Conservation (phyloP, 2,329 filamentous ascomycete genomes). For the Penicillium expansum region DNA sequence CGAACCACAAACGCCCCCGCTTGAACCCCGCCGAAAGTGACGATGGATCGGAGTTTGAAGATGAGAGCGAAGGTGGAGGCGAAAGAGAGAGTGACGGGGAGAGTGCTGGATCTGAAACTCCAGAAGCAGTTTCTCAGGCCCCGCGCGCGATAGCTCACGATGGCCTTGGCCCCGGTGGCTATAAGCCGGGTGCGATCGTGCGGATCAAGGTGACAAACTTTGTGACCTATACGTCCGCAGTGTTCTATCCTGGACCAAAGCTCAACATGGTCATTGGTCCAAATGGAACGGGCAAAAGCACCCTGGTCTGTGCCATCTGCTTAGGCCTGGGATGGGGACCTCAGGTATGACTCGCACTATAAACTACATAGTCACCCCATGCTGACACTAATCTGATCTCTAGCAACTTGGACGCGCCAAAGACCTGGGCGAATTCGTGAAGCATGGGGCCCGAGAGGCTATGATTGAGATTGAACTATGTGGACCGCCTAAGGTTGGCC, state of each 20-base stretch:
- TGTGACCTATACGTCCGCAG: conserved; percentile 88
- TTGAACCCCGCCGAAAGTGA: conserved; percentile 25
- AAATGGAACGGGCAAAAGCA: conserved; percentile 98
- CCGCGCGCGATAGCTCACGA: conserved; percentile 5
- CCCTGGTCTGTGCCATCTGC: conserved; percentile 93
- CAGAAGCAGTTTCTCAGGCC: not conserved
- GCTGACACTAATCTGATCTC: not conserved
- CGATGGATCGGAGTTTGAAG: conserved; percentile 11
- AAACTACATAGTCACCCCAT: not conserved
- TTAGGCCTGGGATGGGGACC: conserved; percentile 83
- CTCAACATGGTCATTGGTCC: conserved; percentile 98
- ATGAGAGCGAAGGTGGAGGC: not conserved
- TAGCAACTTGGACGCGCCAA: conserved; percentile 80
- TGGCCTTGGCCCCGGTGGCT: conserved; percentile 23
- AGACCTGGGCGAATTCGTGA: conserved; percentile 84
- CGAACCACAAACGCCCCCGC: conserved; percentile 35
- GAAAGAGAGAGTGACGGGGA: conserved; percentile 5
- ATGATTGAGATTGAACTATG: conserved; percentile 89
- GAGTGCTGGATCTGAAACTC: conserved; percentile 1
- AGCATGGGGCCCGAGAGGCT: conserved; percentile 75
- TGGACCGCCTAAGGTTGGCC: conserved; percentile 51
- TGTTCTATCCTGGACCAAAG: conserved; percentile 86
- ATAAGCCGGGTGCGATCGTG: conserved; percentile 75
- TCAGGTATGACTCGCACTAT: conserved; percentile 42
- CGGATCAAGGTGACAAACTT: conserved; percentile 84